Evolutionary conservation across 805 yeast genomes (phyloP), one percentile per base, ranked within the genome.

Genomic region (Lachancea mirantina): DNA sequence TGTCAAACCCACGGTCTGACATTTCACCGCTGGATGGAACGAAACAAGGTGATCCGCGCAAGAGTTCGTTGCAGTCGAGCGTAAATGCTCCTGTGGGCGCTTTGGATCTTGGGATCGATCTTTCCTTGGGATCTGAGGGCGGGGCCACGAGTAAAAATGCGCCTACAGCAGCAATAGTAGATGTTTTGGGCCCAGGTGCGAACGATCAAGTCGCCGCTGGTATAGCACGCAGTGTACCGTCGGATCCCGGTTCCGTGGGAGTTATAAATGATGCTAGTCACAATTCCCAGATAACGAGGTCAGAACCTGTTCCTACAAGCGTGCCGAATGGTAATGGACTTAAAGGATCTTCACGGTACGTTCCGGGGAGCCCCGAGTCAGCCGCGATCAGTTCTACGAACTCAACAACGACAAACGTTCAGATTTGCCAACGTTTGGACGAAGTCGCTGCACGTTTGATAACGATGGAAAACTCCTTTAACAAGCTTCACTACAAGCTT

Each of bases 371-470:
- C n/a, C 23, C 36, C 15, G 36, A 28, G 11, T 24, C 28, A 15
- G 29, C 29, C 6, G 14, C 32, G 5, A 17, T 14, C 6, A 26
- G 33, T 13, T 4, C 35, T 7, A 26, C 26, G 10, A 28, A 34
- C 23, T 28, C 33, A 15, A 29, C 38, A 8, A 28, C 21, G 9
- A 20, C 33, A 4, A 42, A 34, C 34, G 41, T 52, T 11, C 41
- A 52, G 30, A 40, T 54, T 31, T 52, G 46, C 28, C 61, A 55
- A 39, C 45, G 59, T 26, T 44, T 55, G 55, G 59, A 54, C 28
- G 61, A 55, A 18, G 34, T 55, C 18, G 45, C 55, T 16, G 53
- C 51, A 3, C 41, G 61, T 25, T 19, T 34, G 33, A 34, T 34
- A 4, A 30, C 33, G 6, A 45, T 55, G 59, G 62, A 57, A 23